These are phyloP conservation scores for Purshia tridentata DNA, from an alignment of 306 rosid species.

Conservation along the genomic window DNA sequence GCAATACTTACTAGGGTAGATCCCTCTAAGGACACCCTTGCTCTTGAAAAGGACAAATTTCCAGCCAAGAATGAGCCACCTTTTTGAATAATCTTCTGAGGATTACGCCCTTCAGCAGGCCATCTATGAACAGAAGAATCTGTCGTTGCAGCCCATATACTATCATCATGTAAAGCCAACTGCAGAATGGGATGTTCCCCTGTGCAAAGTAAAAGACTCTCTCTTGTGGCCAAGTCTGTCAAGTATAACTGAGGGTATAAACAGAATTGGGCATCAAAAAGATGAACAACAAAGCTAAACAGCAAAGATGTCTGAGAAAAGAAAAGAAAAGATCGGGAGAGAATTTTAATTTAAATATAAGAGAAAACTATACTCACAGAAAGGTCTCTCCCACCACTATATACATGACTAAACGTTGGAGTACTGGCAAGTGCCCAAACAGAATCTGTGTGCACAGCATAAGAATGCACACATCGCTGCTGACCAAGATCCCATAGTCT, in stretches of 20 bases:
- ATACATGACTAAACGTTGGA: conserved; percentile 91
- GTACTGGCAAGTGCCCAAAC: conserved; percentile 99
- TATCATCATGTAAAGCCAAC: conserved; percentile 75
- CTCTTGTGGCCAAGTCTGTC: conserved; percentile 98
- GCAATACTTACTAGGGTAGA: conserved; percentile 69
- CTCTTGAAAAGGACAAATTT: conserved; percentile 90
- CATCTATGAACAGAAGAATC: conserved; percentile 88
- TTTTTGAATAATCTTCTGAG: conserved; percentile 80
- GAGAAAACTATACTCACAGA: conserved; percentile 70
- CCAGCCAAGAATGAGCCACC: conserved; percentile 95
- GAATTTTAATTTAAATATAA: neutral
- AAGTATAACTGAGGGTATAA: conserved; percentile 72
- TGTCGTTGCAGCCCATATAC: conserved; percentile 87
- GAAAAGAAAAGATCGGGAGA: neutral
- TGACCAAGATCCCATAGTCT: conserved; percentile 99
- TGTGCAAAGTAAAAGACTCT: conserved; percentile 86
- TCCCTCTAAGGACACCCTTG: conserved; percentile 95
- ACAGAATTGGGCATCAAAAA: conserved; percentile 51
- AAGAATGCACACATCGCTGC: conserved; percentile 96
- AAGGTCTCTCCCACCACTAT: conserved; percentile 96
- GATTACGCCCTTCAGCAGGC: conserved; percentile 85
- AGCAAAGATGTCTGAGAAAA: neutral
- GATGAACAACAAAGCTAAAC: conserved; percentile 28
- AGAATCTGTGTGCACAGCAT: conserved; percentile 99
- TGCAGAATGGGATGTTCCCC: conserved; percentile 89